Conservation (phyloP, 768 basidiomycete genomes). For the Grammothele lineata region DNA sequence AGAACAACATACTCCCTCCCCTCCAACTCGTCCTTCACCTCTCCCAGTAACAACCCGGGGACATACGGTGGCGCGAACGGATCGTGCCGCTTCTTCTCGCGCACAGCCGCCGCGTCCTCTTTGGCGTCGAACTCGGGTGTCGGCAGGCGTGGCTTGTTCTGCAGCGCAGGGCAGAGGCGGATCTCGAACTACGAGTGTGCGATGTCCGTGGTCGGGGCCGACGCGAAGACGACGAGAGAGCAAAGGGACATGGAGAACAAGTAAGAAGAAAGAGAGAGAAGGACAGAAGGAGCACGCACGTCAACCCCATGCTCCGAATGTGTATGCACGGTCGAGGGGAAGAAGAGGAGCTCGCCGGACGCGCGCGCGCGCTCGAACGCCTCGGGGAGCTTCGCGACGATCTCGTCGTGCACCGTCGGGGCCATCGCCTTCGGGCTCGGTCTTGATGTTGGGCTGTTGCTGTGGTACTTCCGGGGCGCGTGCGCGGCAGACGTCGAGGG, state of each 20-base stretch:
- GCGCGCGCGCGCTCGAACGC: slow-evolving; percentile 54
- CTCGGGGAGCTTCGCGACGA: slow-evolving; percentile 51
- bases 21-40: slow-evolving; percentile 58
- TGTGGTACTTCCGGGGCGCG: too few relatives aligned
- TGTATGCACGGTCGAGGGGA: slow-evolving; percentile 63
- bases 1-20: slow-evolving; percentile 62
- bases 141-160: slow-evolving; percentile 64
- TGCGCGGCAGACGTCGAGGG: too few relatives aligned
- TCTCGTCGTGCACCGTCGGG: slow-evolving; percentile 29
- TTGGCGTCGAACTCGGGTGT: slow-evolving; percentile 35
- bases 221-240: not conserved
- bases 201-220: slow-evolving; percentile 1
- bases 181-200: slow-evolving; percentile 75
- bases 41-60: slow-evolving; percentile 69
- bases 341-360: slow-evolving; percentile 71
- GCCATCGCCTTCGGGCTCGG: not conserved
- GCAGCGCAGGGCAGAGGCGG: slow-evolving; percentile 78
- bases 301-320: slow-evolving; percentile 61
- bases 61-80: slow-evolving; percentile 90
- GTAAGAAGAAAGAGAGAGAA: not conserved
- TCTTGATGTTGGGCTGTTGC: too few relatives aligned
- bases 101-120: slow-evolving; percentile 23
- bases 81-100: slow-evolving; percentile 36
- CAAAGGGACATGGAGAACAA: not conserved
- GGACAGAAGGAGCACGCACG: slow-evolving; percentile 35